Percentiles rank a stretch among this genome's conserved stretches.
Evolutionary conservation across 169 alveolate genomes (phyloP).

Genomic region (Miamiensis avidus): DNA sequence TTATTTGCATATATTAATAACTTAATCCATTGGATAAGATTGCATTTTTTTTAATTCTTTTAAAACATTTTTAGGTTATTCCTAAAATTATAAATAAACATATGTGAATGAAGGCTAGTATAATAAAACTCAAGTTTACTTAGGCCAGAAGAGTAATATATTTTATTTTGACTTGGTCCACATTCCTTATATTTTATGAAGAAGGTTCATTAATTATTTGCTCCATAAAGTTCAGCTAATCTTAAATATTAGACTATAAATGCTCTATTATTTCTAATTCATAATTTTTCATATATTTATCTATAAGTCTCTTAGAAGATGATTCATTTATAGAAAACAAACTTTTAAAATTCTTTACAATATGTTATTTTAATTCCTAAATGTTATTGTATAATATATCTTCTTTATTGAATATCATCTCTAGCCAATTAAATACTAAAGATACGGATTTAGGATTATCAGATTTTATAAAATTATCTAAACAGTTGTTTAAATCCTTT

Average conservation of each 20-base stretch:
- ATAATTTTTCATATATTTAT: no score
- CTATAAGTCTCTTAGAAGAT: background rate
- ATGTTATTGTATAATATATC: no score
- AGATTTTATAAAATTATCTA: background rate
- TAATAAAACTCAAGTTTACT: background rate
- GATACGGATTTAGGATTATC: background rate
- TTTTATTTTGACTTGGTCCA: background rate
- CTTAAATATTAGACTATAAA: no score
- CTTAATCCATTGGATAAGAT: background rate
- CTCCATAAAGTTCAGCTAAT: background rate
- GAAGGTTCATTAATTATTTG: background rate
- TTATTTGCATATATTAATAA: background rate
- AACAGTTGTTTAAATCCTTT: background rate
- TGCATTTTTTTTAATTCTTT: background rate
- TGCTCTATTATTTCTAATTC: background rate
- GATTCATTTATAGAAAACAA: background rate
- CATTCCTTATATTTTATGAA: background rate
- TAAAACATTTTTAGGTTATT: background rate
- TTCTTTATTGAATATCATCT: background rate
- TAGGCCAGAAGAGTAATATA: background rate
- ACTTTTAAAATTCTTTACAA: no score
- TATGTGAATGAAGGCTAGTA: background rate
- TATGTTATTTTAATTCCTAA: background rate
- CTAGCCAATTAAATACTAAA: background rate
- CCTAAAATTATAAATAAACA: background rate